Base-by-base conservation (phyloP, 768 basidiomycete genomes). In the Mycena kentingensis region DNA sequence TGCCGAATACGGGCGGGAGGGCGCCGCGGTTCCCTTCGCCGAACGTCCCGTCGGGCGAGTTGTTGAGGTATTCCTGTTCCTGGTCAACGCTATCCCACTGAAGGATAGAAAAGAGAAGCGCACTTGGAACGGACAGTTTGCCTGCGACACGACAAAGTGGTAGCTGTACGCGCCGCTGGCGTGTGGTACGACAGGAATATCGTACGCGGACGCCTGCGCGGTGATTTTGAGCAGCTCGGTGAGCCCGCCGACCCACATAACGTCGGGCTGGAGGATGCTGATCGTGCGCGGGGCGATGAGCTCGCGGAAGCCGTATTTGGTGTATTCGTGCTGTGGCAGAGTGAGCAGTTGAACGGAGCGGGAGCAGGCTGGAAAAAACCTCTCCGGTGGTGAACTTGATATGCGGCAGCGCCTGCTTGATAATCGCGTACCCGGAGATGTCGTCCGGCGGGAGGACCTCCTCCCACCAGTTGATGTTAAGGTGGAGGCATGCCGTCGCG, bases 131-230 rank as follows among this genome's bases (percentile, higher is more conserved):
- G 64, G 62, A 31, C 62, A 63, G 34, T 66, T 67, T 3, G 61
- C 61, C 63, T 77, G 76, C 15, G 68, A 67, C 61, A 76, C 71
- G 60, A 75, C 74, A 31, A 75, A 75, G 53, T 75, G 72, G 66
- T 76, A 76, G 39, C 70, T 74, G 66, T 79, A 79, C 22, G 74
- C 73, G 11, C 77, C 76, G 12, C 70, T 73, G 27, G 76, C 77
- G 60, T 77, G 76, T 6, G 76, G 76, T 16, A 77, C 73, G 38
- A 78, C 73, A 22, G 75, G 75, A 39, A 78, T 74, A 58, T 79
- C 76, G 59, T 79, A 76, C 13, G 74, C 75, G 3, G 70, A 66
- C 2, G 73, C 74, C 60, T 72, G 69, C 1, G 69, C 65, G 43
- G 60, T 61, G 47, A 71, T 65, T 52, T 68, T 67, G 42, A 70